Evolutionary conservation across 2,329 filamentous ascomycete species (phyloP), one percentile per base, ranked within the genome.

Genomic region (Xylaria sp.): DNA sequence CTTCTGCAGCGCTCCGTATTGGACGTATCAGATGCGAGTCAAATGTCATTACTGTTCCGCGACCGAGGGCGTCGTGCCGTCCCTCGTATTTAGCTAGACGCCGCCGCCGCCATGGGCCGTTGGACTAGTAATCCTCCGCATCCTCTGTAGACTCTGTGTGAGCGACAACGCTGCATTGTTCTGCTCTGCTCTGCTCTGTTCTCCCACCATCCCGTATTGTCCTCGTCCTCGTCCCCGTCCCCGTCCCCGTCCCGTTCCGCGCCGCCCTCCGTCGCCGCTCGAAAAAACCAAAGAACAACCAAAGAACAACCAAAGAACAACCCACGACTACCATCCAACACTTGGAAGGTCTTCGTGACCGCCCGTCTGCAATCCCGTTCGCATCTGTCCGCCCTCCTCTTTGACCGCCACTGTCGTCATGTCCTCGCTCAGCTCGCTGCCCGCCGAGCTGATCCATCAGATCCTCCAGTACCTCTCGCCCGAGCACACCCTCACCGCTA

Each of bases 371-470:
- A 27, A 21, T 7, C 33, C 1, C 11, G 10, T 31, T 27, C 2
- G 13, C 23, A 31, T 21, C 31, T n/a, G 19, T 13, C 37, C 21
- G 3, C 43, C 58, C 6, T 7, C 49, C 25, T 11, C 49, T n/a
- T 17, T 37, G 15, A 8, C 38, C 33, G 11, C 33, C 46, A 25
- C 21, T 23, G 9, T 29, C 54, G 15, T 21, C 57, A 76, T 76
- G 74, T 48, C 72, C 10, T 75, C 76, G 37, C 70, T 85, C 58
- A 73, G 78, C 38, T 68, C 73, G 55, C 80, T 95, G 35, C 93
- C 93, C 40, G 90, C 94, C 76, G 95, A 99, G 79, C 85, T 98
- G 65, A 83, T 98, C 70, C 87, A 92, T 73, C 84, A 88, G 54
- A 90, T 98, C 67, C 83, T 97, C 67, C 81, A 83, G 64, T 87